Percentiles rank a stretch among this genome's conserved stretches.
phyloP scores from a whole-genome alignment of 225 moss, liverwort and hornwort genomes.

The Bryoerythrophyllum caledonicum region DNA sequence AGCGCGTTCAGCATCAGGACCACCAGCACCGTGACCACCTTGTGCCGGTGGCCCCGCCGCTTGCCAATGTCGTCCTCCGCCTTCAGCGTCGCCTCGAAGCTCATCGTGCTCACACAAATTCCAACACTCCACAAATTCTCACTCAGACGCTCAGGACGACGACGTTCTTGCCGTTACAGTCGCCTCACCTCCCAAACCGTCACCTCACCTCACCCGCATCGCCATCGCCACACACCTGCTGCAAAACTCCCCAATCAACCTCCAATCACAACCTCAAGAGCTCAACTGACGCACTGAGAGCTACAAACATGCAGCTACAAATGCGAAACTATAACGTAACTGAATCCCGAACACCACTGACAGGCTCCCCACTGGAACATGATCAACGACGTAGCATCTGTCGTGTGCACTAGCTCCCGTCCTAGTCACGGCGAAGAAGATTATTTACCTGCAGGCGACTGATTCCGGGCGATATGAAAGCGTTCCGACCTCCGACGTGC shows the following conservation, averaged over 20 bases:
- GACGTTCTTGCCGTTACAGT: conserved; percentile 16
- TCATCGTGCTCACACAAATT: conserved; percentile 29
- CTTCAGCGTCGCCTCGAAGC: conserved; percentile 57
- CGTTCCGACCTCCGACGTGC: neutral
- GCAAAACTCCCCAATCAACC: too few relatives aligned
- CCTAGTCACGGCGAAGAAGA: neutral
- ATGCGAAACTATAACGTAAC: neutral
- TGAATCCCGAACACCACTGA: conserved; percentile 11
- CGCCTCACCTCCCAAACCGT: neutral
- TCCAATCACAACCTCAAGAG: neutral
- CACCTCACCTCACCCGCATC: neutral
- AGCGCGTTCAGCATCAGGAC: conserved; percentile 35
- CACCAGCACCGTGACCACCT: conserved; percentile 24
- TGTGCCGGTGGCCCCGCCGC: conserved; percentile 36
- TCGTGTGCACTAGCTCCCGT: neutral
- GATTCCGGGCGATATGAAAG: neutral
- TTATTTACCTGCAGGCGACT: neutral
- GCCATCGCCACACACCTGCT: too few relatives aligned
- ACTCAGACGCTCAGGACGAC: too few relatives aligned
- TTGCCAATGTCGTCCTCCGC: conserved; percentile 46
- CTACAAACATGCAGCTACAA: neutral
- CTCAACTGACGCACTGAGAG: neutral
- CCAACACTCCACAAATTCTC: too few relatives aligned
- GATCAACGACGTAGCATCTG: conserved; percentile 5
- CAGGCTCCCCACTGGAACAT: neutral